phyloP scores from a whole-genome alignment of 2,329 filamentous ascomycete genomes.

The Coniochaeta sp. region DNA sequence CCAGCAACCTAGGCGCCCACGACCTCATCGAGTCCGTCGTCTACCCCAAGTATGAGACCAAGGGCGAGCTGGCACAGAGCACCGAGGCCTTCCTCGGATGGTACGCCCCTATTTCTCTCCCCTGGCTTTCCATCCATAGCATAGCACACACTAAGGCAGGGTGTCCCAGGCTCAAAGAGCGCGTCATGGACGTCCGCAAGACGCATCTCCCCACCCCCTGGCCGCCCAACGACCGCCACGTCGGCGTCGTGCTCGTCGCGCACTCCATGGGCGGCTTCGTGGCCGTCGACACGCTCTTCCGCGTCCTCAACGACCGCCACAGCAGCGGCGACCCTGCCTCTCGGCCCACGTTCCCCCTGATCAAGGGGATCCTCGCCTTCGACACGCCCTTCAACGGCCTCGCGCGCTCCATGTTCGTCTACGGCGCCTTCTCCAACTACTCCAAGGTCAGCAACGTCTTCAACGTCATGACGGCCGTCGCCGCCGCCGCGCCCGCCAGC shows the following conservation, averaged over 20 bases:
- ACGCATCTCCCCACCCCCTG: conserved; percentile 63
- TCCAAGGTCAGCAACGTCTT: conserved; percentile 49
- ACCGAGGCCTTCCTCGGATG: conserved; percentile 38
- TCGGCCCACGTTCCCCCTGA: conserved; percentile 61
- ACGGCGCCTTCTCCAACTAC: conserved; percentile 53
- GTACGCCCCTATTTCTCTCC: conserved; percentile 18
- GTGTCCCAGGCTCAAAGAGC: conserved; percentile 62
- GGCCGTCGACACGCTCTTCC: conserved; percentile 71
- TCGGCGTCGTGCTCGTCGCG: conserved; percentile 71
- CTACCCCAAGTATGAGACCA: conserved; percentile 68
- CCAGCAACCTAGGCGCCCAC: conserved; percentile 51
- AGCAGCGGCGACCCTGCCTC: conserved; percentile 27
- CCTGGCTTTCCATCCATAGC: not conserved
- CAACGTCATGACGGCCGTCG: conserved; percentile 48
- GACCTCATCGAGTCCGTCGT: conserved; percentile 54
- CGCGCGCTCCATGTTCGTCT: conserved; percentile 52
- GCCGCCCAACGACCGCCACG: conserved; percentile 72
- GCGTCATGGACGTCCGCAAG: conserved; percentile 71
- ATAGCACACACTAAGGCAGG: no score
- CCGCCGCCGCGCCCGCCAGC: conserved; percentile 40
- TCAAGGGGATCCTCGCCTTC: conserved; percentile 74
- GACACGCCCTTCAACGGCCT: conserved; percentile 77
- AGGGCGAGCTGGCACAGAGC: conserved; percentile 53
- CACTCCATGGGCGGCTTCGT: conserved; percentile 88
- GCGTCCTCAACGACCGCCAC: conserved; percentile 60